Percentiles rank a stretch among this genome's conserved stretches.
phyloP scores from a whole-genome alignment of 2,329 filamentous ascomycete genomes.

The Penicillium sp. region DNA sequence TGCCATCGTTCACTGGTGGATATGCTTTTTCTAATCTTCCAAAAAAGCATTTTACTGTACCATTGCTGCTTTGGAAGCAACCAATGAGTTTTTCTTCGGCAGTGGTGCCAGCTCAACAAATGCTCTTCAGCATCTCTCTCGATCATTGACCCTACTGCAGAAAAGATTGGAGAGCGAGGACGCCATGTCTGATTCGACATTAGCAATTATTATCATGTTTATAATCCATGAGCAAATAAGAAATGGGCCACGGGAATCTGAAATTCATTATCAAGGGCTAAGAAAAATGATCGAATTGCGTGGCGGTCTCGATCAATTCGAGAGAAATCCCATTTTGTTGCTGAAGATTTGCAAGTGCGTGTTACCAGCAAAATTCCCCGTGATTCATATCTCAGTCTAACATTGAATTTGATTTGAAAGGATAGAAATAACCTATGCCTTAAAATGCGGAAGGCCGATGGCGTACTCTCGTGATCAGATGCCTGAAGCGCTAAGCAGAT shows the following conservation, averaged over 20 bases:
- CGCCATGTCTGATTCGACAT: constrained; percentile 10
- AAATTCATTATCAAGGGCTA: constrained; percentile 11
- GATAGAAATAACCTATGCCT: constrained; percentile 10
- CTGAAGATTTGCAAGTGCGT: constrained; percentile 13
- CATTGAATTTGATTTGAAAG: not conserved
- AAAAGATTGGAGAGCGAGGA: constrained; percentile 4
- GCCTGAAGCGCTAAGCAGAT: not conserved
- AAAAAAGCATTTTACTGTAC: constrained; percentile 9
- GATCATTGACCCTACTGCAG: constrained; percentile 1
- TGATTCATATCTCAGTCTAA: not conserved
- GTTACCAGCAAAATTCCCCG: not conserved
- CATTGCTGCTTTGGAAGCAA: constrained; percentile 5
- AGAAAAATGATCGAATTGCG: constrained; percentile 2
- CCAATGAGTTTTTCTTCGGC: not conserved
- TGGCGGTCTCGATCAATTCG: constrained; percentile 4
- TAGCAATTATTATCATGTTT: constrained; percentile 9
- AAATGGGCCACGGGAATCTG: not conserved
- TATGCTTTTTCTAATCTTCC: not conserved
- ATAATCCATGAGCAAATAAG: constrained; percentile 12
- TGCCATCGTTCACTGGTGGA: not conserved
- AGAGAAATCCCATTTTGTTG: not conserved
- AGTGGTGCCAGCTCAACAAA: constrained; percentile 1
- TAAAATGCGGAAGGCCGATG: constrained; percentile 7
- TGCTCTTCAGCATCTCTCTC: constrained; percentile 7
- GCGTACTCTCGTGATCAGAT: constrained; percentile 8